Base-by-base conservation (phyloP, 441 rosid species). In the Flueggea neowawraea region DNA sequence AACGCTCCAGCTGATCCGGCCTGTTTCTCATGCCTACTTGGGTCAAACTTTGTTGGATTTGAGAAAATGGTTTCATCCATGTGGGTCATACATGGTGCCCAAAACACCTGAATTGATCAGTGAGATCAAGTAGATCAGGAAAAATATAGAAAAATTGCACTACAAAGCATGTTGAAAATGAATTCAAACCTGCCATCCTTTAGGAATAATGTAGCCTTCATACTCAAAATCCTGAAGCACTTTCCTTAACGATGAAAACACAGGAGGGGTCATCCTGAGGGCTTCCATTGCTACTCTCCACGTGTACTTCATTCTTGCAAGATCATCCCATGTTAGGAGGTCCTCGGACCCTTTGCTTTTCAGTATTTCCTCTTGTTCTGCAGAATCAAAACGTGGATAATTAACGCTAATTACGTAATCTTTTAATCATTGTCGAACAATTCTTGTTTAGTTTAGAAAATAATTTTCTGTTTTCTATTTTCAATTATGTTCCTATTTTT, bases 221-320 rank as follows among this genome's bases (percentile, higher is more conserved):
- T 59, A 61, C 14, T 74, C 74, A 12, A 74, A 43, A 71, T 74
- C 77, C 50, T 63, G 60, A 2, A 71, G 16, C 31, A 54, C 70
- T 47, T 14, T 61, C 63, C 73, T 54, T 52, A 72, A 74, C 39
- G 58, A 31, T 14, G 52, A 60, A 2, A 72, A 49, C 11, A 58
- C 60, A 41, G 73, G 77, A 65, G 71, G 77, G n/a, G 28, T 12
- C 56, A 72, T 64, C 15, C 79, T 65, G 16, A 78, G 57, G 7
- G 70, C 65, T 60, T 78, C 79, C 71, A 66, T 13, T 51, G 73
- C 73, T 7, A 69, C 79, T 56, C 55, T 74, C 74, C 82, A 78
- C 22, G 76, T 71, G 16, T 65, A 68, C 48, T 68, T 74, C 76
- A 74, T 78, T 48, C 33, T 68, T 11, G 52, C 32, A 13, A 78